These are phyloP conservation scores for Inga laurina DNA, from an alignment of 306 rosid genomes.

Conservation along the genomic window DNA sequence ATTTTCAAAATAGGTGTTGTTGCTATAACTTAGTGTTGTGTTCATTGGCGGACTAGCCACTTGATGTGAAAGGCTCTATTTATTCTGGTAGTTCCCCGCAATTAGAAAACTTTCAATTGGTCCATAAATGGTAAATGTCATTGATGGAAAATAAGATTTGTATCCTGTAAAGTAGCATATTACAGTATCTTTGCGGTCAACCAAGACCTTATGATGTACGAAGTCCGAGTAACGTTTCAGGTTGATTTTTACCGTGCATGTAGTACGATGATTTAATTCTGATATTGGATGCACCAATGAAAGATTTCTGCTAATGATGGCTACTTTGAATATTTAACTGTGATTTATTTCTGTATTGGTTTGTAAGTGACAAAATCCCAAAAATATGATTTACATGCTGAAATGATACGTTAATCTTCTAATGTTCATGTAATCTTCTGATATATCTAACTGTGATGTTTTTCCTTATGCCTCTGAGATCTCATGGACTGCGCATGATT, in stretches of 20 bases:
- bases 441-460: not conserved
- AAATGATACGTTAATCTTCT: slow-evolving; percentile 9
- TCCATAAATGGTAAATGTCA: not conserved
- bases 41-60: slow-evolving; percentile 2
- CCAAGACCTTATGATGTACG: not conserved
- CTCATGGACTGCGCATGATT: slow-evolving; percentile 20
- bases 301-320: not conserved
- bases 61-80: not conserved
- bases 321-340: not conserved
- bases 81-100: not conserved
- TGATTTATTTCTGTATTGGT: slow-evolving; percentile 3
- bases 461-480: not conserved
- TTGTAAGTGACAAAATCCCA: not conserved
- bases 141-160: not conserved
- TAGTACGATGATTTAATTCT: not conserved
- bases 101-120: not conserved
- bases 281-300: not conserved
- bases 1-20: not conserved
- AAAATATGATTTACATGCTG: not conserved
- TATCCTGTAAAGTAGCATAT: not conserved
- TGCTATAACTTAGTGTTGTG: not conserved
- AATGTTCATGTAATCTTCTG: slow-evolving; percentile 2
- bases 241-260: slow-evolving; percentile 9
- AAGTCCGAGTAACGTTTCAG: not conserved
- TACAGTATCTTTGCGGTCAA: not conserved